Conservation (phyloP, 768 basidiomycete genomes). For the Podaxis sp. region DNA sequence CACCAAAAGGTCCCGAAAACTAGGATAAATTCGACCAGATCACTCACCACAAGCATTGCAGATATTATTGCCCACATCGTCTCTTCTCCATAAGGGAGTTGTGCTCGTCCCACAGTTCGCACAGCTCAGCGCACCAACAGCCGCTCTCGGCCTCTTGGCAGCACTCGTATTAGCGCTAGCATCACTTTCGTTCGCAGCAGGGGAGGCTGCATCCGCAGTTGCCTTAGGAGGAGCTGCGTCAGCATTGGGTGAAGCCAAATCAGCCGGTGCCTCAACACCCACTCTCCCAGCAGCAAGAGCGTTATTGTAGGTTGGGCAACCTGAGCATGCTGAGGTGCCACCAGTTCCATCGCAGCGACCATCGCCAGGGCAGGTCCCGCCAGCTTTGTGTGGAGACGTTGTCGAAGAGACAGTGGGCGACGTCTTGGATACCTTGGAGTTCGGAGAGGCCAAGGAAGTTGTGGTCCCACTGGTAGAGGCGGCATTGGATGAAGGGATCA, state of each 20-base stretch:
- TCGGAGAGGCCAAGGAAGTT: constrained; percentile 10
- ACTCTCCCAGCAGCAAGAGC: constrained; percentile 45
- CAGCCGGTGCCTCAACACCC: constrained; percentile 16
- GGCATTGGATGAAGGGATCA: constrained; percentile 8
- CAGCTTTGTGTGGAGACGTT: constrained; percentile 17
- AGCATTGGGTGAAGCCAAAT: constrained; percentile 13
- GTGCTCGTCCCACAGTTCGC: constrained; percentile 87
- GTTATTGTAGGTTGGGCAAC: constrained; percentile 98
- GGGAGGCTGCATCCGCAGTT: constrained; percentile 12
- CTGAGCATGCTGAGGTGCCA: constrained; percentile 87
- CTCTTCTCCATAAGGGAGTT: constrained; percentile 86
- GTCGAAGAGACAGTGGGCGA: constrained; percentile 14
- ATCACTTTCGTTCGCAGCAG: constrained; percentile 30
- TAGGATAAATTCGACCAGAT: constrained; percentile 16
- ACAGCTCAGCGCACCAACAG: constrained; percentile 76
- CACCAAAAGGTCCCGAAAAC: constrained; percentile 17
- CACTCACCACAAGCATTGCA: constrained; percentile 93
- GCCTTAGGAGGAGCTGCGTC: constrained; percentile 12
- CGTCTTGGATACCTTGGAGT: constrained; percentile 2
- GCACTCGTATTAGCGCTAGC: constrained; percentile 23
- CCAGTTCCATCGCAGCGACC: constrained; percentile 98
- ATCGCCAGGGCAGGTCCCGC: constrained; percentile 95
- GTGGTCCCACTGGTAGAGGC: background rate
- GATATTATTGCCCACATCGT: constrained; percentile 88
- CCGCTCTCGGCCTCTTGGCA: constrained; percentile 30